Base-by-base conservation (phyloP, 2,329 filamentous ascomycete species). In the Pseudogymnoascus sp. region DNA sequence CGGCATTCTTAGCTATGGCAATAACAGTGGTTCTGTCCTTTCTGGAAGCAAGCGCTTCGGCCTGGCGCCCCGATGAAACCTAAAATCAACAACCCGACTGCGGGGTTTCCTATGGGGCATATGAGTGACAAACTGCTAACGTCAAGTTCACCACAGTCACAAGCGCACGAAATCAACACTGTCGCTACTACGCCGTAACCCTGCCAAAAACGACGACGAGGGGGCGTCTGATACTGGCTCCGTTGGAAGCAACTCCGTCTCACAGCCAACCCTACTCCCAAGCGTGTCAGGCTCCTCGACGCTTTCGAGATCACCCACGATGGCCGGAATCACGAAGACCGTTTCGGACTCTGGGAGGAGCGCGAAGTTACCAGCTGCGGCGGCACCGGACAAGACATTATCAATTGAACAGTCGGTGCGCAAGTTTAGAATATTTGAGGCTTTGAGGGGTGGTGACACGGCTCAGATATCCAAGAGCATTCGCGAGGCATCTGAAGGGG, bases 381-480 rank as follows among this genome's bases (percentile, higher is more conserved):
- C 66, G 3, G 21, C 59, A 15, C 67, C 64, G 33, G 72, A 72
- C 15, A 73, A 72, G 33, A 64, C 67, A 3, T 64, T 77, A 65
- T 86, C 85, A 25, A 89, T 99, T 63, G 92, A 99, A 72, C 92
- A 96, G 74, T 97, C 93, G 0, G 91, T 99, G 60, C 86, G 89
- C 72, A 92, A 96, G 67, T 99, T 99, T 75, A 87, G 92, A 67
- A 85, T 97, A 55, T 96, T 97, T 72, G 94, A 97, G 77, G 89
- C 92, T 42, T 79, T 99, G 66, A 85, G 93, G 67, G 94, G 85
- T 73, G 94, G 94, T 61, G 93, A 99, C 73, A 96, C 91, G 0
- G 87, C 87, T 12, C 90, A 89, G 37, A 97, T 99, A 69, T 90
- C 90, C 31, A 93, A 88, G 72, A 89, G 89, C 1, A 89, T 97